Percentiles rank a stretch among this genome's conserved stretches.
phyloP scores from a whole-genome alignment of 331 rosid species.

The Stylosanthes scabra region DNA sequence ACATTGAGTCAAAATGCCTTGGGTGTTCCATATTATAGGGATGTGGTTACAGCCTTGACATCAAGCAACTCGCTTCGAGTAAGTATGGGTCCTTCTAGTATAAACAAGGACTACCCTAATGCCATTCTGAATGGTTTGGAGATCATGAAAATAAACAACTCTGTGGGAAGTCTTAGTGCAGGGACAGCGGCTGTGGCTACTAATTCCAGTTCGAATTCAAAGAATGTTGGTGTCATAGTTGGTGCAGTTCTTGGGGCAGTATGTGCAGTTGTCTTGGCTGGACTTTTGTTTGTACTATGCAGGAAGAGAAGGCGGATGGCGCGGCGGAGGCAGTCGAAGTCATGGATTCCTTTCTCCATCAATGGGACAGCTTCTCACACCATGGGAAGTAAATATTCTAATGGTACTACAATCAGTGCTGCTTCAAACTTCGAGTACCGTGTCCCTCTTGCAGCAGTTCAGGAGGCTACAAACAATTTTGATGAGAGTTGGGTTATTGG shows the following conservation, averaged over 20 bases:
- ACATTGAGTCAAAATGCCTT: neutral
- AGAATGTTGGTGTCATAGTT: constrained; percentile 54
- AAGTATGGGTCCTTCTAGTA: constrained; percentile 57
- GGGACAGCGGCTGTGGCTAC: constrained; percentile 10
- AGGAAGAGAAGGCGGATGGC: constrained; percentile 51
- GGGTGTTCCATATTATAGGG: constrained; percentile 55
- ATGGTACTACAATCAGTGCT: constrained; percentile 62
- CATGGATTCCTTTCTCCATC: constrained; percentile 65
- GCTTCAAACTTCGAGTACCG: constrained; percentile 60
- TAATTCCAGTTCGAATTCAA: constrained; percentile 46
- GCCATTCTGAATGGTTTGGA: constrained; percentile 83
- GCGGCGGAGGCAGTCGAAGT: constrained; percentile 56
- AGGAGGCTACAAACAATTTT: constrained; percentile 70
- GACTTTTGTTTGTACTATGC: constrained; percentile 48
- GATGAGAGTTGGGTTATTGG: constrained; percentile 79
- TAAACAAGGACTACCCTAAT: constrained; percentile 34
- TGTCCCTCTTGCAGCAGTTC: constrained; percentile 60
- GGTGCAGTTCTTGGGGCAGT: constrained; percentile 58
- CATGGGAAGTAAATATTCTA: constrained; percentile 73
- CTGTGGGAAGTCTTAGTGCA: constrained; percentile 54
- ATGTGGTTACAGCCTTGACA: constrained; percentile 45
- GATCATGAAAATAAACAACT: constrained; percentile 76
- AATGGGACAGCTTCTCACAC: constrained; percentile 63
- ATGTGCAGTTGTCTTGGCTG: constrained; percentile 50
- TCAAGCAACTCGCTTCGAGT: constrained; percentile 39